phyloP scores from a whole-genome alignment of 495 filamentous ascomycete genomes.

The Trichoderma erinaceum region DNA sequence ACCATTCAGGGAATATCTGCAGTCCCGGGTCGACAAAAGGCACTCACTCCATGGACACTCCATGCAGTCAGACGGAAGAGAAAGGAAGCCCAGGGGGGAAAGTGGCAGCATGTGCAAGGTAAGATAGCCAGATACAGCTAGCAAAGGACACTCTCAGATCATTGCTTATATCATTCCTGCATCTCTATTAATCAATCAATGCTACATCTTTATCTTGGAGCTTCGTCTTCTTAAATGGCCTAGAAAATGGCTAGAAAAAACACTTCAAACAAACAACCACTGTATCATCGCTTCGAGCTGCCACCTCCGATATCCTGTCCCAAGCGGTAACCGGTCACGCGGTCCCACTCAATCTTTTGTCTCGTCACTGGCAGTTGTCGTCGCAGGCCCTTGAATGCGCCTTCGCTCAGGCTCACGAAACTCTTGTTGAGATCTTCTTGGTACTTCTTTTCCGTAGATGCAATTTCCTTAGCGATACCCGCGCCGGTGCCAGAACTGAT shows the following conservation, averaged over 20 bases:
- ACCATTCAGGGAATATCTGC: too few species aligned
- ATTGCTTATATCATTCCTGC: background rate
- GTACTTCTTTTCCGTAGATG: constrained; percentile 77
- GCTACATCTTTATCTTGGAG: background rate
- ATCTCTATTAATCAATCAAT: background rate
- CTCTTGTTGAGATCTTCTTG: constrained; percentile 93
- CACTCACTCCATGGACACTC: too few species aligned
- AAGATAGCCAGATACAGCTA: background rate
- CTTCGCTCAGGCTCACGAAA: constrained; percentile 83
- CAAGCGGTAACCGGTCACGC: constrained; percentile 88
- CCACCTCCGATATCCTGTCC: constrained; percentile 65
- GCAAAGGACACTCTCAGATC: background rate
- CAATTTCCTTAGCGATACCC: constrained; percentile 67
- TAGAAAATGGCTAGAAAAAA: background rate
- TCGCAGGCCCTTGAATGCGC: constrained; percentile 86
- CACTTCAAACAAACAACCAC: background rate
- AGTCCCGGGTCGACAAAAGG: too few species aligned
- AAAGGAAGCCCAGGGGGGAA: background rate
- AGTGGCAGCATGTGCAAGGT: too few species aligned
- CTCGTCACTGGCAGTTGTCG: constrained; percentile 92
- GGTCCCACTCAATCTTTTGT: constrained; percentile 99
- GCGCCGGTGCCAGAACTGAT: constrained; percentile 56
- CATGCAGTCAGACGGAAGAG: background rate
- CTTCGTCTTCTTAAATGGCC: background rate
- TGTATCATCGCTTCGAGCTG: constrained; percentile 37